These are phyloP conservation scores for Tuber borchii DNA, from an alignment of 495 filamentous ascomycete genomes.

Conservation along the genomic window DNA sequence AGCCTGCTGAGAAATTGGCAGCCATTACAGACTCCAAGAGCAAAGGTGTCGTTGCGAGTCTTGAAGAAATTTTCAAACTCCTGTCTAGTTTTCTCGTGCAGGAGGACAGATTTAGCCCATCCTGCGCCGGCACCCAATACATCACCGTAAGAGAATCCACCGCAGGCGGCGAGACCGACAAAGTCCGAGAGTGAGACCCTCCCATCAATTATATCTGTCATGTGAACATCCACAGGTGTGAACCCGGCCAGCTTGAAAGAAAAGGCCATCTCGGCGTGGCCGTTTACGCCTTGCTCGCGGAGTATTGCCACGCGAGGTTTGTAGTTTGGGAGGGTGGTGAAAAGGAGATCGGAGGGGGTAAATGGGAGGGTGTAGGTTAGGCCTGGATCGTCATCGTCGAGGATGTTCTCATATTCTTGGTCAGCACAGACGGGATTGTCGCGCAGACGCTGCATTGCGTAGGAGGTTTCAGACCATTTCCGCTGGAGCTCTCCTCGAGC, in stretches of 20 bases:
- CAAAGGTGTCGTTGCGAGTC: slow-evolving; percentile 78
- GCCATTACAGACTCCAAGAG: slow-evolving; percentile 93
- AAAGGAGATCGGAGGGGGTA: slow-evolving; percentile 65
- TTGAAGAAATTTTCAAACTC: slow-evolving; percentile 80
- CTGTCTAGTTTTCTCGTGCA: slow-evolving; percentile 66
- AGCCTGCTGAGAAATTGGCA: slow-evolving; percentile 89
- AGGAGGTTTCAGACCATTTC: slow-evolving; percentile 79
- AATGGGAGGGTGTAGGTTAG: slow-evolving; percentile 79
- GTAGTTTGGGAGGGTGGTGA: slow-evolving; percentile 58
- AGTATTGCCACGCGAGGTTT: slow-evolving; percentile 87
- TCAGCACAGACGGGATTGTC: slow-evolving; percentile 87
- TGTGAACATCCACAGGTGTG: slow-evolving; percentile 86
- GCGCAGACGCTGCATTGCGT: slow-evolving; percentile 81
- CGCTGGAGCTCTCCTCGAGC: slow-evolving; percentile 71
- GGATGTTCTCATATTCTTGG: slow-evolving; percentile 69
- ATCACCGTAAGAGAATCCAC: slow-evolving; percentile 96
- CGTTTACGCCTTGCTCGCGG: slow-evolving; percentile 90
- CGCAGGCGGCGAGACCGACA: slow-evolving; percentile 83
- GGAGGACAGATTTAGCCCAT: slow-evolving; percentile 90
- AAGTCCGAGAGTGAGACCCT: slow-evolving; percentile 71
- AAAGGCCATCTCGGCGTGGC: slow-evolving; percentile 93
- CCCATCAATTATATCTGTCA: slow-evolving; percentile 83
- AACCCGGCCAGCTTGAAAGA: slow-evolving; percentile 91
- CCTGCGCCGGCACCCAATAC: slow-evolving; percentile 90
- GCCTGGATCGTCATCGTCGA: slow-evolving; percentile 72